Evolutionary conservation across 768 basidiomycete genomes (phyloP), one percentile per base, ranked within the genome.

Genomic region (Hericium coralloides): DNA sequence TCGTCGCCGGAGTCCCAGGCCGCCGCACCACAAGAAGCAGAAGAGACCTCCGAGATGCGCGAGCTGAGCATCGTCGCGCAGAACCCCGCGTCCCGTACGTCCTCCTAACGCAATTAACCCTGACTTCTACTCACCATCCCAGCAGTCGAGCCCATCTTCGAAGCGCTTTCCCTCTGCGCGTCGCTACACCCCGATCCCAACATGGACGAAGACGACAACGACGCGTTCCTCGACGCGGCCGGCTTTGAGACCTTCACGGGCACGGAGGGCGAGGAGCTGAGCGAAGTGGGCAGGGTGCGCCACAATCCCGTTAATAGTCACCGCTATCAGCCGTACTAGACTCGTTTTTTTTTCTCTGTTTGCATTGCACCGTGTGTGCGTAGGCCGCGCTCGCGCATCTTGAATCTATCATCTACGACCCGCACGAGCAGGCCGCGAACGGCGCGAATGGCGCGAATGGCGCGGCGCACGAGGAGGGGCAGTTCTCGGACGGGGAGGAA

Each of bases 281-380:
- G 84, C 70, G 85, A 87, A 74, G 88, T 87, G 62, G 92, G 92
- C 76, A 84, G 89, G 87, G 90, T 92, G 85, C 89, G 92, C 87
- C 89, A 85, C 70, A 81, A 88, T 88, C 88, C 88, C 70, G 66
- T 79, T 73, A 84, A 84, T 76, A 72, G 85, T 76, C 79, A 72
- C 68, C 87, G 92, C 72, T 93, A 76, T 73, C 75, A 81, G 58
- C 92, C 92, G 64, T 95, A 95, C 82, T 95, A 88, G 87, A 80
- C 71, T 65, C 64, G 68, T 31, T 31, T 61, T 63, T 57, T 61
- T 63, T 57, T 45, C 52, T 59, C 52, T 56, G 37, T 60, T 55
- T 55, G 36, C 43, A 51, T 57, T 63, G 60, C 60, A 58, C 51
- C 58, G 23, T 61, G 49, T 56, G 64, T 55, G 56, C 59, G 63